Evolutionary conservation across 2,329 filamentous ascomycete genomes (phyloP).

Genomic region (Aspergillus persii): DNA sequence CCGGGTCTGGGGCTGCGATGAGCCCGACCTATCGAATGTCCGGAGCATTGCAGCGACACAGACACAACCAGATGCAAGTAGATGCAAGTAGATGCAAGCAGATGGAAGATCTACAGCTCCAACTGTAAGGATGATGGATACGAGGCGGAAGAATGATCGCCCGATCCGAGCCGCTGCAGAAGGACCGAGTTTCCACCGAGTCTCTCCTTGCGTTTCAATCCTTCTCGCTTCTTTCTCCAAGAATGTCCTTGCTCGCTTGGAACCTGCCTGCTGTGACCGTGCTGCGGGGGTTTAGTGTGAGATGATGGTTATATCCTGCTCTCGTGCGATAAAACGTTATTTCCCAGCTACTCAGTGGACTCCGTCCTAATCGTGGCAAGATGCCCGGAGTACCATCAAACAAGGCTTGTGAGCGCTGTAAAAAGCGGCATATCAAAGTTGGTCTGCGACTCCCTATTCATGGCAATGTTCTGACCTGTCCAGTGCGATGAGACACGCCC

Average conservation of each 20-base stretch:
- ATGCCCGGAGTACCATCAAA: slow-evolving; percentile 43
- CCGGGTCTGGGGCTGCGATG: background rate
- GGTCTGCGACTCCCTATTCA: background rate
- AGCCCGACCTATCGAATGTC: background rate
- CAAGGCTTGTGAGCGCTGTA: slow-evolving; percentile 40
- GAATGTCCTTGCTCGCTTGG: background rate
- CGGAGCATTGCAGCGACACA: background rate
- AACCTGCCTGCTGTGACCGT: background rate
- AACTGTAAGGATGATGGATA: no score
- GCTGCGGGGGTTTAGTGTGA: background rate
- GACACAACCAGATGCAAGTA: background rate
- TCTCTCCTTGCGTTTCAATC: background rate
- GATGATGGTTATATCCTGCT: background rate
- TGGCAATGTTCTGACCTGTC: background rate
- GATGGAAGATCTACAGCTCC: no score
- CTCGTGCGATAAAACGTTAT: background rate
- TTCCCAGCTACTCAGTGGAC: slow-evolving; percentile 1
- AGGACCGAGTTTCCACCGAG: background rate
- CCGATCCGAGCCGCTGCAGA: background rate
- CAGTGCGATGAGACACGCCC: slow-evolving; percentile 44
- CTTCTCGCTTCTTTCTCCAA: background rate
- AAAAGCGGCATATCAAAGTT: slow-evolving; percentile 41
- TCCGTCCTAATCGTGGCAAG: slow-evolving; percentile 5
- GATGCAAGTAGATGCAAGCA: no score
- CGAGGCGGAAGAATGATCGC: background rate